Evolutionary conservation across 1,139 yeast species (phyloP), one percentile per base, ranked within the genome.

Genomic region (Ashbya aceris): DNA sequence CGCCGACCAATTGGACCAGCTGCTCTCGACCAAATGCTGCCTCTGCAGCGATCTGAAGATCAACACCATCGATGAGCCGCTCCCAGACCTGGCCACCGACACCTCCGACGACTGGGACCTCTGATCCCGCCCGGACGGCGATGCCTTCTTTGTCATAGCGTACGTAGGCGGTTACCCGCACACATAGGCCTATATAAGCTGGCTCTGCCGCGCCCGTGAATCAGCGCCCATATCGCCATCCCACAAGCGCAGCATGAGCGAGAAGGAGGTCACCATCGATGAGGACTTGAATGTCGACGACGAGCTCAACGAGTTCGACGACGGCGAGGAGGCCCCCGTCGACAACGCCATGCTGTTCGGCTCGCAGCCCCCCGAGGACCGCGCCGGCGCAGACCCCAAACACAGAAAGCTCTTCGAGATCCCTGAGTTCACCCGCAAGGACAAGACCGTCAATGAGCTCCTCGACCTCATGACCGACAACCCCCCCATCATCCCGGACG

Each of bases 401-500:
- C 53, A 34, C 65, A 41, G 76, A 74, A 56, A 58, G 27, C 46
- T 57, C 13, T 57, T 60, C 17, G 83, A 76, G 36, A 65, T 82
- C 10, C 89, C 93, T 0, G 84, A 80, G 45, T 69, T 83, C 44
- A 76, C 87, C 1, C 71, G 91, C 49, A 84, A 85, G 53, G 98
- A 93, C 55, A 87, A 86, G 58, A 81, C 95, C 0, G 67, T 93
- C 37, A 78, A 80, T 52, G 97, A 93, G 53, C 81, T 93, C 30
- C 70, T 93, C 30, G 83, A 82, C 39, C 70, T 87, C 65, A 83
- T 91, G 89, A 95, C 86, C 49, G 95, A 87, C 45, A 87, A 82
- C 61, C 87, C 96, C 2, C 98, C 98, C 1, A 83, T 93, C 33
- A 91, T 93, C 36, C 99, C 99, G 0, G 98, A 93, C 60, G 93